These are phyloP conservation scores for Typha latifolia DNA, from an alignment of 176 grass and related monocot genomes.

Conservation along the genomic window DNA sequence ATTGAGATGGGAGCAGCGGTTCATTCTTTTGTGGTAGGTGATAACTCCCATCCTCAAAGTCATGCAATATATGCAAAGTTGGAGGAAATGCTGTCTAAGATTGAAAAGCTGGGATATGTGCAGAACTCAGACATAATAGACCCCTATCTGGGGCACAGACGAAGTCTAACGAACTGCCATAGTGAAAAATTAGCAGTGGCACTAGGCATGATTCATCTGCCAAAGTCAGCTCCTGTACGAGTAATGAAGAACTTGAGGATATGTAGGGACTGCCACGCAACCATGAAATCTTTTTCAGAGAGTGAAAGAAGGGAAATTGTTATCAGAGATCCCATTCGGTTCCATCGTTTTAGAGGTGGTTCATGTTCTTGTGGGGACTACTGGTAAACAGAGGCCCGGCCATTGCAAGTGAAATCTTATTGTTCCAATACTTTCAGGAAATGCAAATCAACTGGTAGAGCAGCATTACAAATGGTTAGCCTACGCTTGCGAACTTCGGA, in stretches of 20 bases:
- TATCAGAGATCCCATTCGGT: slow-evolving; percentile 9
- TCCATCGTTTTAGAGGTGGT: slow-evolving; percentile 24
- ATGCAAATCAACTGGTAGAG: background rate
- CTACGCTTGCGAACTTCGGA: too few species aligned
- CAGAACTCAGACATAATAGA: slow-evolving; percentile 2
- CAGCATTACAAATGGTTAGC: background rate
- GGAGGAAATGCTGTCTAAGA: slow-evolving; percentile 42
- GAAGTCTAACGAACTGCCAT: slow-evolving; percentile 38
- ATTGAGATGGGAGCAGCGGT: slow-evolving; percentile 39
- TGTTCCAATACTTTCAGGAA: too few species aligned
- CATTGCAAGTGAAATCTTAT: too few species aligned
- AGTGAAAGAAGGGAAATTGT: slow-evolving; percentile 37
- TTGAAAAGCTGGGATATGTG: slow-evolving; percentile 19
- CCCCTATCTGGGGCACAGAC: slow-evolving; percentile 8
- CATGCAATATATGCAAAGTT: slow-evolving; percentile 38
- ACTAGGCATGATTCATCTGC: slow-evolving; percentile 48
- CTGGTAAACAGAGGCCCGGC: slow-evolving; percentile 1
- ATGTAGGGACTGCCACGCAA: slow-evolving; percentile 46
- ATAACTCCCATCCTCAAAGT: slow-evolving; percentile 48
- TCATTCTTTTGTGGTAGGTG: slow-evolving; percentile 60
- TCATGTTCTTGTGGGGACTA: slow-evolving; percentile 22
- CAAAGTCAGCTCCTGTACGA: slow-evolving; percentile 34
- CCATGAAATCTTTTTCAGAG: slow-evolving; percentile 48
- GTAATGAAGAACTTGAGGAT: slow-evolving; percentile 71
- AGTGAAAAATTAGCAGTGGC: slow-evolving; percentile 59